A percentile compares a stretch with the other conserved stretches of the same genome.
phyloP scores from a whole-genome alignment of 75 land plant species.

The Azolla pinnata region DNA sequence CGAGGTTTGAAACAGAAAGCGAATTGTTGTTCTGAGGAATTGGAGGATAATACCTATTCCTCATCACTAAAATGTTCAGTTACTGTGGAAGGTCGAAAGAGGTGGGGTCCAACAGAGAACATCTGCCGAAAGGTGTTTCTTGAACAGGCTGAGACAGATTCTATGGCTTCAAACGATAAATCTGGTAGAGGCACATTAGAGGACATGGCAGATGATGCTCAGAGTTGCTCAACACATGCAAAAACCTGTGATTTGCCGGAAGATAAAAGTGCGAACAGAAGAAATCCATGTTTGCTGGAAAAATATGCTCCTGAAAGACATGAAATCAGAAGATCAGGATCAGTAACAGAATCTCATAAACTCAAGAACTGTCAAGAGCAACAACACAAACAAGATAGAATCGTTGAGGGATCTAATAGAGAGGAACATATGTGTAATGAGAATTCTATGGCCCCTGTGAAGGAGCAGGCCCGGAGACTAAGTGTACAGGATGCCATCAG shows the following conservation, averaged over 20 bases:
- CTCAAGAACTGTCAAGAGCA: neutral
- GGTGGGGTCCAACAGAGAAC: neutral
- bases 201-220: neutral
- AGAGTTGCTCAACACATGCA: neutral
- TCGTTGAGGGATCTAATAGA: no score
- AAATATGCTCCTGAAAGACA: neutral
- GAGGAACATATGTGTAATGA: no score
- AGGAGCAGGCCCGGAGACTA: no score
- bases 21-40: no score
- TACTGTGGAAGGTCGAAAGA: neutral
- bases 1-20: no score
- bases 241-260: neutral
- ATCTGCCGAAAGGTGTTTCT: neutral
- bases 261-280: neutral
- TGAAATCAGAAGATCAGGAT: neutral
- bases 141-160: neutral
- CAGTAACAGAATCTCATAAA: neutral
- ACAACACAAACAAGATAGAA: neutral
- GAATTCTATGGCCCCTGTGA: no score
- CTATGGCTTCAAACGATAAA: neutral
- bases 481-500: slow-evolving; percentile 74
- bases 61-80: neutral
- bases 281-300: neutral
- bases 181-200: neutral
- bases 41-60: no score